Base-by-base conservation (phyloP, 2,329 filamentous ascomycete genomes). In the Furcasterigmium furcatum region DNA sequence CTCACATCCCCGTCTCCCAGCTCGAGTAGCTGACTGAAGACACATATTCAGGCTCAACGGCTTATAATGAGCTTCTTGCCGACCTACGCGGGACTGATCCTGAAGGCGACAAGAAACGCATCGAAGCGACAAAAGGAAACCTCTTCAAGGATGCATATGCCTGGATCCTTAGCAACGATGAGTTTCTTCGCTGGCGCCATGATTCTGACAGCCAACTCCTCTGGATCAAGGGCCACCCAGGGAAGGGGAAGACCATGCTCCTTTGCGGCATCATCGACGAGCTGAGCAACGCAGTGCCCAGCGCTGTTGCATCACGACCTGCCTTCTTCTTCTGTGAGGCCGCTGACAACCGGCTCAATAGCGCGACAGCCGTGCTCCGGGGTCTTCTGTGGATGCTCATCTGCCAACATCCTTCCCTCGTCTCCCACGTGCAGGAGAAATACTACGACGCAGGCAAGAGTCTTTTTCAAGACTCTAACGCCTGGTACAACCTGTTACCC, bases 191-290 rank as follows among this genome's bases (percentile, higher is more conserved):
- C n/a, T n/a, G n/a, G n/a, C n/a, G n/a, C n/a, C n/a, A n/a, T n/a
- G n/a, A n/a, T n/a, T 73, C 3, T 70, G 65, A n/a, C n/a, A n/a
- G n/a, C n/a, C n/a, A n/a, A n/a, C n/a, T n/a, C n/a, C n/a, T n/a
- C n/a, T n/a, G n/a, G 68, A 57, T 70, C 16, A 64, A 52, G 16
- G 65, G 65, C 0, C 60, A 62, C 35, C 59, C 68, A 0, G 68
- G 70, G 2, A 72, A 68, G 30, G 70, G 69, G 3, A 74, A 73
- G 51, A 73, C 68, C 0, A 72, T 73, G 65, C 50, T 72, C 1
- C 43, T 72, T 0, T 65, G 60, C 12, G 64, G 66, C 4, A 64
- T 72, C 27, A 61, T 71, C 34, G 43, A 68, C 46, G 55, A 69
- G 25, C 48, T 68, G 19, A 39, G 58, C 13, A 43, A 48, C 19